Base-by-base conservation (phyloP, 306 rosid species). In the Inga leiocalycina region DNA sequence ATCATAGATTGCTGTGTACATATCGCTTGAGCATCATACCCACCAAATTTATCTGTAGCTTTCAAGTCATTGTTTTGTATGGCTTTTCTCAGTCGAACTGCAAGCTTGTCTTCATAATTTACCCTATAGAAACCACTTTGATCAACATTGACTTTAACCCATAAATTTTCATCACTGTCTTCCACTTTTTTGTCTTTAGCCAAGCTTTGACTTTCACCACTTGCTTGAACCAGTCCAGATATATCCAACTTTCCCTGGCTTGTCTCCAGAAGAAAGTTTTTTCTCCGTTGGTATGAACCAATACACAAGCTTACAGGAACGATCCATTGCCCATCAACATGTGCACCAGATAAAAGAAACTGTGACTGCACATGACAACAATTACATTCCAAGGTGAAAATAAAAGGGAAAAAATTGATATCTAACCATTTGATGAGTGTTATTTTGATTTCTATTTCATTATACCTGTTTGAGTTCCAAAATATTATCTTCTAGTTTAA, bases 71-170 rank as follows among this genome's bases (percentile, higher is more conserved):
- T 89, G 71, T 84, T 80, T 78, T 89, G 83, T 67, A 89, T 59
- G 37, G 92, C 97, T 54, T 80, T 87, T 81, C 85, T 71, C 82
- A 90, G 85, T 68, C 79, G 81, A 86, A 88, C 74, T 68, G 87
- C 87, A 14, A 92, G 91, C 76, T 85, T 78, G 43, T 87, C 91
- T 74, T 90, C 92, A 77, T 89, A 92, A 20, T 87, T 86, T 34
- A 89, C 94, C 72, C 97, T 83, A 82, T 90, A 89, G 85, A 92
- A 92, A 79, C 92, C 91, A 84, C 84, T 85, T 71, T 90, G 92
- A 68, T 84, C 84, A 39, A 78, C 76, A 52, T 89, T 92, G 39
- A 92, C 88, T 85, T 92, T 90, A 75, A 92, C 39, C 97, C 94
- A 92, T 22, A 52, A 49, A 79, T 85, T 83, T 62, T 80, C 85